Base-by-base conservation (phyloP, 176 grass and related monocot genomes). In the Phyllostachys edulis region DNA sequence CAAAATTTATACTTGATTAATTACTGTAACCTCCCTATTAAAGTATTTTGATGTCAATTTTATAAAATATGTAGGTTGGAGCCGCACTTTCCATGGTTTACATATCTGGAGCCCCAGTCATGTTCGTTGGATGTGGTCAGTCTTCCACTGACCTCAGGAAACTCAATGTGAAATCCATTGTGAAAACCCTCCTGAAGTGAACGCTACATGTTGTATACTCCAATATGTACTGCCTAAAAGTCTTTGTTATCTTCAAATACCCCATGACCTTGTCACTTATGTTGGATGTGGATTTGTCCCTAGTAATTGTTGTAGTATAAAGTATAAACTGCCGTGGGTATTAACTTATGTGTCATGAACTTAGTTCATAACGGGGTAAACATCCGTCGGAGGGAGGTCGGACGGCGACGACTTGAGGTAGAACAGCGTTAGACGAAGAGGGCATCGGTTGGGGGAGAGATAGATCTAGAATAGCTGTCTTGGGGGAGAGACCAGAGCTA, bases 101-200 rank as follows among this genome's bases (percentile, higher is more conserved):
- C 71, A 86, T 98, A 88, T 98, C 95, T 45, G 92, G 95, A 73
- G 89, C 92, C 89, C 95, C 95, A 0, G 95, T 98, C 41, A 95
- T 95, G 95, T 98, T 98, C 8, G 91, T 93, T 17, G 95, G 92
- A 14, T 98, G 95, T 18, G 92, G 92, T 7, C 95, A 94, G 82
- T 97, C 95, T 5, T 97, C 94, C 66, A 97, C 92, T 26, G 95
- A 97, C 85, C 90, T 97, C 59, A 97, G 93, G 92, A 97, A 97
- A 85, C 90, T 94, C 74, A 94, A 94, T 0, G 90, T 94, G 46
- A 97, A 94, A 79, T 97, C 95, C 76, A 97, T 97, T 6, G 95
- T 94, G 20, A 97, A 97, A 85, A 97, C 95, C 76, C 92, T 97
- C 69, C 84, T 94, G 71, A 97, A 93, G 90, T 92, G 87, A 97